Evolutionary conservation across 306 rosid species (phyloP), one percentile per base, ranked within the genome.

Genomic region (Delonix regia): DNA sequence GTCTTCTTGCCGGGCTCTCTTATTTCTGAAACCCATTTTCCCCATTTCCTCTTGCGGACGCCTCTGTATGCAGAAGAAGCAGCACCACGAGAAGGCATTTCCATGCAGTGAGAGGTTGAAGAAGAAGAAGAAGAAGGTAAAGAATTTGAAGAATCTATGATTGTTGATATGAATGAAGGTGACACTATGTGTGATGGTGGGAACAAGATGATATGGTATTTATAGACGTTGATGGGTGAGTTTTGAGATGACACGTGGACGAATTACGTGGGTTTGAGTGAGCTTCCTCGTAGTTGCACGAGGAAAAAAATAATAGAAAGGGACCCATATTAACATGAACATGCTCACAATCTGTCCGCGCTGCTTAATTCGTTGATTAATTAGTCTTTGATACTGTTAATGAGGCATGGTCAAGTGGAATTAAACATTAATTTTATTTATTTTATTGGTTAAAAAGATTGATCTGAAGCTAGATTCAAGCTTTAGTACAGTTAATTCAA

Each of bases 11-110:
- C 97, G 0, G 99, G 99, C 47, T 94, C 95, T 0, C 99, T 90
- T 60, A 94, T 92, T 85, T 94, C 99, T 3, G 99, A 94, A 0
- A 94, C 97, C 97, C 97, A 94, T 73, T 94, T 94, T 0, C 99
- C 99, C 99, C 99, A 94, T 89, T 94, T 94, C 0, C 98, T 63
- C 93, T 92, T 94, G 15, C 98, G 88, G 0, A 94, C 98, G 14
- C 98, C 98, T 69, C 94, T 86, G 51, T 94, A 94, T 63, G 66
- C 66, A 2, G 98, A 92, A 27, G 86, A 49, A 1, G 97, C 89
- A 14, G 87, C 76, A 6, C 93, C 88, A 3, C 48, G 18, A 60
- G 66, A 39, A 76, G 90, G 71, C 78, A 87, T 83, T 61, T 84
- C 81, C 87, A 77, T 84, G 79, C 76, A 41, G 8, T 24, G 11